Conservation (phyloP, 2,329 filamentous ascomycete genomes). For the Magnaporthiopsis poae region DNA sequence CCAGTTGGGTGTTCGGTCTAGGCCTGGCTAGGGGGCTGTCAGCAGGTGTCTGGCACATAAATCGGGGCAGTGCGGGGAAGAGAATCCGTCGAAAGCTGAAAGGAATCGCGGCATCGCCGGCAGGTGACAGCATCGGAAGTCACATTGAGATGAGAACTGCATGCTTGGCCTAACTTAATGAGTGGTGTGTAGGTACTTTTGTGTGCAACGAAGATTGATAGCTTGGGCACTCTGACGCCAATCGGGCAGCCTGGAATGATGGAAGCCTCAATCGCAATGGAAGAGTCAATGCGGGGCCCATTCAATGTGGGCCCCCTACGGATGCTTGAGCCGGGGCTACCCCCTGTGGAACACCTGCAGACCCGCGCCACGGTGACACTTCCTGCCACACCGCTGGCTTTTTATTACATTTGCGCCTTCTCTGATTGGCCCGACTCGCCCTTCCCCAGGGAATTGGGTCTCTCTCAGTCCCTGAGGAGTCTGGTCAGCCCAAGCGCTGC, state of each 20-base stretch:
- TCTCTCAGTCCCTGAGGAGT: too few species aligned
- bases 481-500: background rate
- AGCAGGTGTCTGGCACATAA: background rate
- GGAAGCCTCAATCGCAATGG: too few species aligned
- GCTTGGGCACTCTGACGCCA: too few species aligned
- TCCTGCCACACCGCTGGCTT: background rate
- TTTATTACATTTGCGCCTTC: conserved; percentile 1
- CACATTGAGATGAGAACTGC: too few species aligned
- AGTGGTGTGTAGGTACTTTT: too few species aligned
- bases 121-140: too few species aligned
- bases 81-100: background rate
- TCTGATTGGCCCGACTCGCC: conserved; percentile 3
- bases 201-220: too few species aligned
- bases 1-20: background rate
- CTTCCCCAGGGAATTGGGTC: background rate
- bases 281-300: background rate
- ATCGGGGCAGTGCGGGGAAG: background rate
- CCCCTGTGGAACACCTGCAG: background rate
- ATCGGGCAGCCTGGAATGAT: too few species aligned
- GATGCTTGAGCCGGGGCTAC: background rate
- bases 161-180: too few species aligned
- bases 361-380: background rate
- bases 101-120: too few species aligned
- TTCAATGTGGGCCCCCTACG: background rate
- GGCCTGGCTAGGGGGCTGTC: background rate